These are phyloP conservation scores for Fusarium coicis DNA, from an alignment of 2,329 filamentous ascomycete species.

Conservation along the genomic window DNA sequence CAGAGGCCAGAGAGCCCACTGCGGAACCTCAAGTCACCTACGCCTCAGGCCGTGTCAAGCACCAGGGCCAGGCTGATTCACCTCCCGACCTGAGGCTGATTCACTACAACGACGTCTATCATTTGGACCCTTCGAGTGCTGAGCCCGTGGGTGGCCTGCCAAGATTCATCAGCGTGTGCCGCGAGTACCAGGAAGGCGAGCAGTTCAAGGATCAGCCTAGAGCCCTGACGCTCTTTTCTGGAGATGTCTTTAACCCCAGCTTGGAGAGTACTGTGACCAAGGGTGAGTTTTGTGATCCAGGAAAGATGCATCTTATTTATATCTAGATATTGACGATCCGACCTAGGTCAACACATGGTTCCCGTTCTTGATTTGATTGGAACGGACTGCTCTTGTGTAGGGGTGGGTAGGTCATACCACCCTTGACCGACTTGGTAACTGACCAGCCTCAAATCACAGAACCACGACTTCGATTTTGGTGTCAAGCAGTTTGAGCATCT, in stretches of 20 bases:
- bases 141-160: constrained; percentile 86
- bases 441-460: constrained; percentile 57
- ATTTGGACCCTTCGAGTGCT: constrained; percentile 78
- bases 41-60: constrained; percentile 40
- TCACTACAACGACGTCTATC: constrained; percentile 96
- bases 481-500: constrained; percentile 82
- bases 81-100: constrained; percentile 80
- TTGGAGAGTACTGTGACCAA: constrained; percentile 91
- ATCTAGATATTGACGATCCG: neutral
- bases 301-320: neutral
- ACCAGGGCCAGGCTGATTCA: constrained; percentile 28
- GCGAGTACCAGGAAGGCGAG: constrained; percentile 75
- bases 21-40: constrained; percentile 45
- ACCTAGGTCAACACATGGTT: constrained; percentile 81
- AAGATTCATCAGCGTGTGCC: constrained; percentile 81
- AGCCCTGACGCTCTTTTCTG: constrained; percentile 85
- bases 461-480: constrained; percentile 94
- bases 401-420: constrained; percentile 63
- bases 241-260: constrained; percentile 92
- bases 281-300: constrained; percentile 58
- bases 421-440: constrained; percentile 27
- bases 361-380: constrained; percentile 81
- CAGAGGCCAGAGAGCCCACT: constrained; percentile 32
- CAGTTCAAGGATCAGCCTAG: constrained; percentile 71
- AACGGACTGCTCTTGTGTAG: constrained; percentile 84